A percentile compares a stretch with the other conserved stretches of the same genome.
These are phyloP conservation scores for Pyronema domesticum DNA, from an alignment of 495 filamentous ascomycete genomes.

Conservation along the genomic window DNA sequence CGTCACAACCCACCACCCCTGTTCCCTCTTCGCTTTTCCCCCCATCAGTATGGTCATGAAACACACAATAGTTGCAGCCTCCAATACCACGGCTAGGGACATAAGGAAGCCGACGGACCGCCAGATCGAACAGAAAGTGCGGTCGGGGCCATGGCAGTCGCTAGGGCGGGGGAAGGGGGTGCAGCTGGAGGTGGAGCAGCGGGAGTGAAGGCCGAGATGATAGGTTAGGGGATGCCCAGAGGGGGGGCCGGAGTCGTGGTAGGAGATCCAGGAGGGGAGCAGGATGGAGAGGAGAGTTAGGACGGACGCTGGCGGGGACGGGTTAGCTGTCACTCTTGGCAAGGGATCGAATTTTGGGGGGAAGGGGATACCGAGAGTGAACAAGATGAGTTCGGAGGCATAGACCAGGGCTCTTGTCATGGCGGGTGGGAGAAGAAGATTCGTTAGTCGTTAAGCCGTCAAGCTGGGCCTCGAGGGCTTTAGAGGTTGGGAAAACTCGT, in stretches of 20 bases:
- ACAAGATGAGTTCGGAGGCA: conserved; percentile 32
- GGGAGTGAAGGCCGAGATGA: conserved; percentile 61
- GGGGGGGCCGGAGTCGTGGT: conserved; percentile 41
- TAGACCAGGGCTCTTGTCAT: conserved; percentile 34
- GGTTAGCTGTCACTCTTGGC: neutral
- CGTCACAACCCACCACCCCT: conserved; percentile 57
- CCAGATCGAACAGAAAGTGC: conserved; percentile 85
- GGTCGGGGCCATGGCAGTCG: conserved; percentile 51
- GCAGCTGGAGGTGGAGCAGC: conserved; percentile 44
- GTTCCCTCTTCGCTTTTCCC: conserved; percentile 54
- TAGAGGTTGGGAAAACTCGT: too few species aligned
- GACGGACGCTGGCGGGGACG: conserved; percentile 40
- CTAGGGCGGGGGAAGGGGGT: conserved; percentile 39
- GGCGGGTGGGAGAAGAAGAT: too few species aligned
- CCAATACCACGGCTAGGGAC: conserved; percentile 57
- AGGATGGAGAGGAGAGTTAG: conserved; percentile 60
- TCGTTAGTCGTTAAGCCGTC: too few species aligned
- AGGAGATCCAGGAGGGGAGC: conserved; percentile 65
- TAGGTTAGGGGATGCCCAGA: conserved; percentile 21
- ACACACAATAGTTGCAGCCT: conserved; percentile 55
- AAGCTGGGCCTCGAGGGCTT: too few species aligned
- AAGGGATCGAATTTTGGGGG: neutral
- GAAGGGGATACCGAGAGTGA: conserved; percentile 32
- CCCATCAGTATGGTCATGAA: conserved; percentile 59
- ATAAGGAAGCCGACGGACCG: conserved; percentile 70